These are phyloP conservation scores for Histomonas meleagridis DNA, from an alignment of 208 protist species.

Conservation along the genomic window DNA sequence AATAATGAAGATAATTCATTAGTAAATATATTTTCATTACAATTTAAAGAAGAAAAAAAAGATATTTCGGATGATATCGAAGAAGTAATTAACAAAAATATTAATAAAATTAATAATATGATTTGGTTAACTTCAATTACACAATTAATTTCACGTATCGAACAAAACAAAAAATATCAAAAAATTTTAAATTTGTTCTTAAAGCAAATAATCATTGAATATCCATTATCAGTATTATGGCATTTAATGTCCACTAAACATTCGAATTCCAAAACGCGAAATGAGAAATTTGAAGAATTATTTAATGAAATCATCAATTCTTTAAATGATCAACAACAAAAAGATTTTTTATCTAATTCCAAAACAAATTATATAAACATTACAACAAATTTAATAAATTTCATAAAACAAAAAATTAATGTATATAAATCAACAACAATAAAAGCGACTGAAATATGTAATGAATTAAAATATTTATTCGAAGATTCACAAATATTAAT, in stretches of 20 bases:
- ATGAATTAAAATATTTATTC: background rate
- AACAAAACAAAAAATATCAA: background rate
- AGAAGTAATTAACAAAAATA: background rate
- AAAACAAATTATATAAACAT: background rate
- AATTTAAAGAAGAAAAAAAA: background rate
- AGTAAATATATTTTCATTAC: background rate
- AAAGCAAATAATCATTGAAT: background rate
- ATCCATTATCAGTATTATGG: background rate
- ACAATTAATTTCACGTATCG: background rate
- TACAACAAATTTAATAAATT: background rate
- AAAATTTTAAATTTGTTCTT: background rate
- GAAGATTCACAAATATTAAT: background rate
- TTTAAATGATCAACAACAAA: background rate
- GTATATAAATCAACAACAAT: background rate
- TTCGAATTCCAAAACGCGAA: background rate
- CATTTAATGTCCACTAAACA: background rate
- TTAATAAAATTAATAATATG: background rate
- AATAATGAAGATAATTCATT: background rate
- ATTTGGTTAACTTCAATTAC: conserved; percentile 1
- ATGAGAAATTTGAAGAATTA: background rate
- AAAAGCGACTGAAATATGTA: background rate
- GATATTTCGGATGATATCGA: background rate
- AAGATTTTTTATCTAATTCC: no score
- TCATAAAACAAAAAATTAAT: background rate
- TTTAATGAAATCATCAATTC: background rate